A percentile compares a stretch with the other conserved stretches of the same genome.
phyloP scores from a whole-genome alignment of 1,284 basidiomycete genomes.

The Termitomyces sp. region DNA sequence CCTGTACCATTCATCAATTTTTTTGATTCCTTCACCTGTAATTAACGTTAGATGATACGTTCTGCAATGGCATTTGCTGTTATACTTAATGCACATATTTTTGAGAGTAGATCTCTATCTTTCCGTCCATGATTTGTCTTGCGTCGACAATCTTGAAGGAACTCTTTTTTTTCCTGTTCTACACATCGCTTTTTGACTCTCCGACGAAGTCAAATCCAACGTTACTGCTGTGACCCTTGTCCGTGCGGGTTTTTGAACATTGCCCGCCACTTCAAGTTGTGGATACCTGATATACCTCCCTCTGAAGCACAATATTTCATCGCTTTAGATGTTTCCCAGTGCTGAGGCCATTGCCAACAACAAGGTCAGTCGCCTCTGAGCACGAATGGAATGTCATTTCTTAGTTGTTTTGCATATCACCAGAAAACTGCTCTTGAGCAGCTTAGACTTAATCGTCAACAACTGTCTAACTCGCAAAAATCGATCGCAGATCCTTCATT shows the following conservation, averaged over 20 bases:
- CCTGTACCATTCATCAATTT: neutral
- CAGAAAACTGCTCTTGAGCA: constrained; percentile 57
- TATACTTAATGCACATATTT: neutral
- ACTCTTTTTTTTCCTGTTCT: neutral
- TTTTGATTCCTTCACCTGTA: neutral
- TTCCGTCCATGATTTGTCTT: neutral
- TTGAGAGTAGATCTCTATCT: neutral
- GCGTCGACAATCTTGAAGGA: neutral
- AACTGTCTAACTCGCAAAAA: constrained; percentile 31
- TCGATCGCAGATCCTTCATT: constrained; percentile 30
- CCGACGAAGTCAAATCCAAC: constrained; percentile 19
- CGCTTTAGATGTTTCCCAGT: constrained; percentile 26
- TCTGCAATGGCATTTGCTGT: neutral
- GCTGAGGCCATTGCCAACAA: constrained; percentile 29
- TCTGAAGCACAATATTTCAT: constrained; percentile 10
- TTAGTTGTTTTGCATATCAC: constrained; percentile 16
- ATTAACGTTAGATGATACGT: neutral
- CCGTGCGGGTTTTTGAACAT: constrained; percentile 9
- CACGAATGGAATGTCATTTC: constrained; percentile 16
- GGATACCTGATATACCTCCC: constrained; percentile 1
- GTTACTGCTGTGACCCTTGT: constrained; percentile 22
- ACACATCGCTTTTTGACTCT: constrained; percentile 18
- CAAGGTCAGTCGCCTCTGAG: constrained; percentile 28
- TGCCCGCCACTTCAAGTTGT: constrained; percentile 8
- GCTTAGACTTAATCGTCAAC: constrained; percentile 54